phyloP scores from a whole-genome alignment of 1,284 basidiomycete species.

The Tetrapyrgos nigripes region DNA sequence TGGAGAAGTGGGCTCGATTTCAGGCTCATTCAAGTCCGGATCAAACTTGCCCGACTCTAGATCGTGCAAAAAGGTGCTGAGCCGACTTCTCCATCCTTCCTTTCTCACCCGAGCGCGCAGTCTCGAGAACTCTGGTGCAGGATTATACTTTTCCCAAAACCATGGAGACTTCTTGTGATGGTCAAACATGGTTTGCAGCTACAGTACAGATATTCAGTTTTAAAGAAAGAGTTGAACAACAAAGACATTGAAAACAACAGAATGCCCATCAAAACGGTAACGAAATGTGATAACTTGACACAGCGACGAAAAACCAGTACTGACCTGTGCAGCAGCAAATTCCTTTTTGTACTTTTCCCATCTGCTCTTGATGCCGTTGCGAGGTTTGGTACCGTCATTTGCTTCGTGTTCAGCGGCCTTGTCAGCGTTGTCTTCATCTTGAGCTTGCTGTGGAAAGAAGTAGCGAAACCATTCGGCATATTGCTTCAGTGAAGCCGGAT shows the following conservation, averaged over 20 bases:
- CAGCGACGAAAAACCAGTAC: slow-evolving; percentile 35
- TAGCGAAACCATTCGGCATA: slow-evolving; percentile 92
- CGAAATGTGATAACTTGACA: not conserved
- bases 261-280: not conserved
- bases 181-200: slow-evolving; percentile 92
- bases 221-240: slow-evolving; percentile 19
- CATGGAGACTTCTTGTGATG: slow-evolving; percentile 91
- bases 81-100: slow-evolving; percentile 80
- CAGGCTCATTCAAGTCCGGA: slow-evolving; percentile 67
- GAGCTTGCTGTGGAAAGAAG: slow-evolving; percentile 77
- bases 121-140: slow-evolving; percentile 66
- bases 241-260: slow-evolving; percentile 2
- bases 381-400: slow-evolving; percentile 77
- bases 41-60: slow-evolving; percentile 87
- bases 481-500: slow-evolving; percentile 81
- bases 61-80: slow-evolving; percentile 77
- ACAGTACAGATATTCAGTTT: slow-evolving; percentile 49
- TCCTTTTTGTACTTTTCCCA: slow-evolving; percentile 95
- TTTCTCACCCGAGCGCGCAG: slow-evolving; percentile 80
- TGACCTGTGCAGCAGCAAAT: slow-evolving; percentile 84
- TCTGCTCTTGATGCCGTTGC: slow-evolving; percentile 77
- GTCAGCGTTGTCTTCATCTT: slow-evolving; percentile 80
- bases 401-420: slow-evolving; percentile 83
- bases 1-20: slow-evolving; percentile 49
- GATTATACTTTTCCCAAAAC: slow-evolving; percentile 95